Evolutionary conservation across 768 basidiomycete species (phyloP).

Genomic region (Pulveroboletus sp.): DNA sequence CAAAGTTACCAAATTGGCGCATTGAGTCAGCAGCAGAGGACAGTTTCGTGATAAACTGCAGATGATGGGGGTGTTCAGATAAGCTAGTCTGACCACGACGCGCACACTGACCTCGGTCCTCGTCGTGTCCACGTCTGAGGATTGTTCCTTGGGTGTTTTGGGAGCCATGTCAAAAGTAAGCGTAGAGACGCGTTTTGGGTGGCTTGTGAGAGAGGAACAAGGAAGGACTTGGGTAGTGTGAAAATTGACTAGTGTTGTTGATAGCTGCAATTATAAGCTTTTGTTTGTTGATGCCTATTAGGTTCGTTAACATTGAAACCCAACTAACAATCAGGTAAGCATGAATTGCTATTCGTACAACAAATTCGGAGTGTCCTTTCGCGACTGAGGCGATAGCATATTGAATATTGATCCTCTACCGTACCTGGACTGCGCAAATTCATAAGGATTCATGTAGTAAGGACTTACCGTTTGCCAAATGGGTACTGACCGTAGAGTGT

Average conservation of each 20-base stretch:
- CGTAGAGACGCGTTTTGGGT: conserved; percentile 26
- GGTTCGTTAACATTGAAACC: conserved; percentile 36
- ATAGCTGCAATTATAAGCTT: conserved; percentile 37
- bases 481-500: not conserved
- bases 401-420: too few relatives aligned
- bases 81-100: conserved; percentile 7
- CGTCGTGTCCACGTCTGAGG: conserved; percentile 24
- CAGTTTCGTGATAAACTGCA: conserved; percentile 55
- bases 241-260: conserved; percentile 38
- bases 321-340: conserved; percentile 36
- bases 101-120: conserved; percentile 30
- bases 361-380: conserved; percentile 7
- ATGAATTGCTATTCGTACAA: conserved; percentile 19
- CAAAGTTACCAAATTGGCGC: conserved; percentile 57
- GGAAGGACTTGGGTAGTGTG: conserved; percentile 37
- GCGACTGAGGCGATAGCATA: conserved; percentile 6
- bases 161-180: conserved; percentile 22
- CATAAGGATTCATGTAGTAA: not conserved
- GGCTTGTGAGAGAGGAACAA: conserved; percentile 30
- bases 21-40: conserved; percentile 56
- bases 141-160: conserved; percentile 23
- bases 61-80: conserved; percentile 22
- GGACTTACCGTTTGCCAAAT: conserved; percentile 1
- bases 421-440: conserved; percentile 9
- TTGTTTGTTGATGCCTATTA: conserved; percentile 39